Conservation (phyloP, 306 rosid species). For the Sicyos baderoa region DNA sequence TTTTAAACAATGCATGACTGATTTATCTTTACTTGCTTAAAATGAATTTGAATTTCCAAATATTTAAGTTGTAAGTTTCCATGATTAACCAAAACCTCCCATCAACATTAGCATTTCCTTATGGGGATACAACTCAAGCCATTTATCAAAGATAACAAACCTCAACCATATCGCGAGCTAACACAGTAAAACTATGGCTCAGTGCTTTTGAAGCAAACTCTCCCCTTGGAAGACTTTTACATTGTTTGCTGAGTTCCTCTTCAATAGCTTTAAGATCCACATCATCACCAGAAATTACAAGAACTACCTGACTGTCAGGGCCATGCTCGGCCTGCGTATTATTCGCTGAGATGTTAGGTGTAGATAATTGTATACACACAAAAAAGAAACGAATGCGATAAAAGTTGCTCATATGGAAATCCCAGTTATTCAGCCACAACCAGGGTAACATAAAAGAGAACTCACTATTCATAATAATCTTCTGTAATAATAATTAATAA, state of each 20-base stretch:
- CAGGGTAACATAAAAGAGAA: background rate
- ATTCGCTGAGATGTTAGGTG: conserved; percentile 5
- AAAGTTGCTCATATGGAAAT: background rate
- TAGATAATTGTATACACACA: background rate
- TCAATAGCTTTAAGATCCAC: conserved; percentile 67
- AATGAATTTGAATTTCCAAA: background rate
- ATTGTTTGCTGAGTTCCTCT: conserved; percentile 75
- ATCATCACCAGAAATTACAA: conserved; percentile 79
- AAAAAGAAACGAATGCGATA: background rate
- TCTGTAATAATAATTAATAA: no score
- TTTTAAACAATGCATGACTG: conserved; percentile 6
- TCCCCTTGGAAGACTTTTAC: conserved; percentile 89
- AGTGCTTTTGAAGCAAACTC: conserved; percentile 81
- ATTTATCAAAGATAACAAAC: conserved; percentile 36
- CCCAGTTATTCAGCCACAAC: background rate
- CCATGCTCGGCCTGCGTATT: conserved; percentile 93
- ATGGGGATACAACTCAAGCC: background rate
- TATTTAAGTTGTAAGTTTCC: background rate
- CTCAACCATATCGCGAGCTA: conserved; percentile 87
- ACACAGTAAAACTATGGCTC: conserved; percentile 77
- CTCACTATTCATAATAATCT: no score
- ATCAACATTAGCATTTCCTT: background rate
- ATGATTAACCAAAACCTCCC: background rate
- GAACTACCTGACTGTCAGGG: conserved; percentile 99
- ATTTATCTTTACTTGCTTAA: background rate